Conservation (phyloP, 805 yeast genomes). For the Candida tibetensis region DNA sequence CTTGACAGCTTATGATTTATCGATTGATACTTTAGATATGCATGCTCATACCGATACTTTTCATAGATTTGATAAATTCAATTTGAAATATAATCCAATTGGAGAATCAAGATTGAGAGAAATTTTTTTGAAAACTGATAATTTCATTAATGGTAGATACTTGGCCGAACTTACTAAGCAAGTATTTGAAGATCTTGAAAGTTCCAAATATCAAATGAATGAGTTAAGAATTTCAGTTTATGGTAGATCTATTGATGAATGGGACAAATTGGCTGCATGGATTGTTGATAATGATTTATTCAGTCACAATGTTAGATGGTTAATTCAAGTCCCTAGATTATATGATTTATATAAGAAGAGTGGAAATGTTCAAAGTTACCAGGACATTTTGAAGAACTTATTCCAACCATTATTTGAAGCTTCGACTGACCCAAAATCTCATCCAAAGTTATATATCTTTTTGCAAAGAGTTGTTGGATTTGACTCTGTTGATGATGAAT, state of each 20-base stretch:
- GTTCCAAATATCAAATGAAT: conserved; percentile 94
- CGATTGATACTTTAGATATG: conserved; percentile 97
- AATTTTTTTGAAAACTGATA: conserved; percentile 93
- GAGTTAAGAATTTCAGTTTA: conserved; percentile 94
- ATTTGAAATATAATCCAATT: conserved; percentile 93
- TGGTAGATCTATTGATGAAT: conserved; percentile 85
- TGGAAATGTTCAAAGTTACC: conserved; percentile 67
- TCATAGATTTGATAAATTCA: conserved; percentile 97
- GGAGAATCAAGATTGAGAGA: conserved; percentile 98
- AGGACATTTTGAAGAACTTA: conserved; percentile 71
- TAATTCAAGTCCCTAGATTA: conserved; percentile 90
- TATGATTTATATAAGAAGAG: conserved; percentile 84
- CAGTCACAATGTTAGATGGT: conserved; percentile 95
- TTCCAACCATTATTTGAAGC: conserved; percentile 91
- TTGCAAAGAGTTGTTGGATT: conserved; percentile 94
- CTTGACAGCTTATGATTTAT: conserved; percentile 88
- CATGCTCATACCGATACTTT: conserved; percentile 98
- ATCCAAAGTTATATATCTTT: conserved; percentile 89
- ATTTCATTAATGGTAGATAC: conserved; percentile 82
- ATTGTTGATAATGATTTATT: conserved; percentile 87
- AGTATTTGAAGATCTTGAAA: conserved; percentile 90
- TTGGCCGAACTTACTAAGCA: conserved; percentile 92
- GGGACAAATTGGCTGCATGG: conserved; percentile 97
- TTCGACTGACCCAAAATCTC: conserved; percentile 73
- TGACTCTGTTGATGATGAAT: conserved; percentile 98